Evolutionary conservation across 2,329 filamentous ascomycete genomes (phyloP).

Genomic region (Orbilia javanica): DNA sequence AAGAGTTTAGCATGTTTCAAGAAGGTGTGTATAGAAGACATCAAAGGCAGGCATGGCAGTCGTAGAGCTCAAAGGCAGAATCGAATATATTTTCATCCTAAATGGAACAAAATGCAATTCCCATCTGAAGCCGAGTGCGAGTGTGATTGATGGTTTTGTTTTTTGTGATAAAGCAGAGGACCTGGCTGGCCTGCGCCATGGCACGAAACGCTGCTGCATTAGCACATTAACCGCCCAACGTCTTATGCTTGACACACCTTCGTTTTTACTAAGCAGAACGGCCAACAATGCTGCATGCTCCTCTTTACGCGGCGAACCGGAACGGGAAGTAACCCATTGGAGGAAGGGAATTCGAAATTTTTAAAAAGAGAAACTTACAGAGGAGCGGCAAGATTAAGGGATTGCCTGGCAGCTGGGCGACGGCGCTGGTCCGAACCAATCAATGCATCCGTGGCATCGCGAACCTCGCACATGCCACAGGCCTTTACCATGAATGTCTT

Average conservation of each 20-base stretch:
- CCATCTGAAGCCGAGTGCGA: slow-evolving; percentile 7
- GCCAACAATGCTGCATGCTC: slow-evolving; percentile 7
- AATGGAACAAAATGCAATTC: slow-evolving; percentile 21
- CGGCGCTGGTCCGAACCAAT: slow-evolving; percentile 18
- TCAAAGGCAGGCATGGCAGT: slow-evolving; percentile 37
- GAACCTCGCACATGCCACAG: slow-evolving; percentile 1
- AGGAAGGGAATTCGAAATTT: slow-evolving; percentile 7
- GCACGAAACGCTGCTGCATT: slow-evolving; percentile 13
- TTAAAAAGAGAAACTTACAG: slow-evolving; percentile 23
- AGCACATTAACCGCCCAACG: slow-evolving; percentile 46
- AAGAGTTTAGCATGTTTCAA: slow-evolving; percentile 14
- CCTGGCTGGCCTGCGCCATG: not conserved
- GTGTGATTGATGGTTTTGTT: slow-evolving; percentile 39
- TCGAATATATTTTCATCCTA: slow-evolving; percentile 37
- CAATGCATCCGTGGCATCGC: slow-evolving; percentile 16
- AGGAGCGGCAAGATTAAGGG: not conserved
- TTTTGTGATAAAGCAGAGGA: slow-evolving; percentile 39
- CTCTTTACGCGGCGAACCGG: slow-evolving; percentile 17
- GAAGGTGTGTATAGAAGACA: slow-evolving; percentile 14
- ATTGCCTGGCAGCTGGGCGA: not conserved
- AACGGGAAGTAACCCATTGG: not conserved
- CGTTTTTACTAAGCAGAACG: slow-evolving; percentile 43
- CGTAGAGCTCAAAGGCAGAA: slow-evolving; percentile 31
- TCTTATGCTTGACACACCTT: slow-evolving; percentile 41
- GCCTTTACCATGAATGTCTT: not conserved